Evolutionary conservation across 1,284 basidiomycete genomes (phyloP).

Genomic region (Pyrrhoderma lamaoense): DNA sequence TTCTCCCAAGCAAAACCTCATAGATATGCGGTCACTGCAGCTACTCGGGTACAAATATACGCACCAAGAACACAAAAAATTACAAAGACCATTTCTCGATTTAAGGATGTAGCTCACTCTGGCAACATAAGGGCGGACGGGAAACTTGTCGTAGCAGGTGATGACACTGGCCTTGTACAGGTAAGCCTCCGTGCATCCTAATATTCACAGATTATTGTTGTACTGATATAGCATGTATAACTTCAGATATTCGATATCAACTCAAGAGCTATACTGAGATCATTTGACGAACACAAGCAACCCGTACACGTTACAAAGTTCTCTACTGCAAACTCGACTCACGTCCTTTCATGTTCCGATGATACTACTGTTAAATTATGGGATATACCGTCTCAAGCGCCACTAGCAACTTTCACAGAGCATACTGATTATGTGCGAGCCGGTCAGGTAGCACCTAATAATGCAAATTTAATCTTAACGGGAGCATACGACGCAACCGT

Average conservation of each 20-base stretch:
- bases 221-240: slow-evolving; percentile 8
- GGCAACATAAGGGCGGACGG: slow-evolving; percentile 88
- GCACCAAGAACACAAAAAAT: slow-evolving; percentile 93
- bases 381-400: slow-evolving; percentile 89
- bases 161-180: slow-evolving; percentile 91
- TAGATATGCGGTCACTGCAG: slow-evolving; percentile 92
- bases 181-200: slow-evolving; percentile 32
- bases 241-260: slow-evolving; percentile 95
- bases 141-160: slow-evolving; percentile 90
- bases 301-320: slow-evolving; percentile 95
- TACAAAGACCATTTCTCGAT: slow-evolving; percentile 92
- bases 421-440: slow-evolving; percentile 96
- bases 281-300: slow-evolving; percentile 88
- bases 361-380: slow-evolving; percentile 92
- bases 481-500: slow-evolving; percentile 95
- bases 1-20: slow-evolving; percentile 84
- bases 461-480: slow-evolving; percentile 82
- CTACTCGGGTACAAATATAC: slow-evolving; percentile 92
- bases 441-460: slow-evolving; percentile 77
- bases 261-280: slow-evolving; percentile 89
- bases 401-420: slow-evolving; percentile 70
- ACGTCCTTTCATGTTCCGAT: slow-evolving; percentile 92
- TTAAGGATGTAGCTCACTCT: slow-evolving; percentile 92
- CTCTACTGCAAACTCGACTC: slow-evolving; percentile 73
- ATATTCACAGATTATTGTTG: too few species aligned